phyloP scores from a whole-genome alignment of 2,329 filamentous ascomycete species.

The Annulohypoxylon truncatum region DNA sequence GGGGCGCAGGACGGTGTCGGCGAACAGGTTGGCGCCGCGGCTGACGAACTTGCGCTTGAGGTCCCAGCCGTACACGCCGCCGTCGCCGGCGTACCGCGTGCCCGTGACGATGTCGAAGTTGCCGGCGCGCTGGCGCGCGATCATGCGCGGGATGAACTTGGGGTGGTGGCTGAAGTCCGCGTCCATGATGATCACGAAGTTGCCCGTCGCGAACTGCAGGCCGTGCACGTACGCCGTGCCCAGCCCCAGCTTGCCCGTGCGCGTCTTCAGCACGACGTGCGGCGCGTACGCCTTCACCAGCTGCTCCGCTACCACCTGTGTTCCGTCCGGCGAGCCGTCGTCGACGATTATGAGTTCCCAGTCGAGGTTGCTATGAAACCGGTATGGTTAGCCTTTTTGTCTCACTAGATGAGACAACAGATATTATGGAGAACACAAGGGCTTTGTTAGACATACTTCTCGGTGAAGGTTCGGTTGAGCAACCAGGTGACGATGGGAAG shows the following conservation, averaged over 20 bases:
- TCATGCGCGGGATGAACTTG: constrained; percentile 98
- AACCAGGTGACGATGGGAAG: constrained; percentile 96
- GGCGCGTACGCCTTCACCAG: constrained; percentile 86
- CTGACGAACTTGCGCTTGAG: constrained; percentile 88
- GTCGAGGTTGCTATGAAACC: constrained; percentile 78
- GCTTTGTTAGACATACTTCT: constrained; percentile 73
- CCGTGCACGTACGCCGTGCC: constrained; percentile 97
- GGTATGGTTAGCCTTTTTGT: constrained; percentile 34
- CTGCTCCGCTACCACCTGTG: constrained; percentile 88
- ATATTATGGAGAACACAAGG: background rate
- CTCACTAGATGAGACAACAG: background rate
- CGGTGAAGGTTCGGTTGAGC: constrained; percentile 89
- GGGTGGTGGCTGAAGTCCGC: constrained; percentile 99
- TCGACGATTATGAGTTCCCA: constrained; percentile 99
- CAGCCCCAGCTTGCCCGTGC: constrained; percentile 94
- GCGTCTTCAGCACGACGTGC: constrained; percentile 85
- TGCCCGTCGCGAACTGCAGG: constrained; percentile 87
- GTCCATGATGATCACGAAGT: constrained; percentile 99
- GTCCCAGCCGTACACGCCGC: constrained; percentile 97
- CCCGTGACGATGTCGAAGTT: constrained; percentile 98
- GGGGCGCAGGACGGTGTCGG: constrained; percentile 91
- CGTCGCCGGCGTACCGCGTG: constrained; percentile 89
- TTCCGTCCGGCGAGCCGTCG: constrained; percentile 96
- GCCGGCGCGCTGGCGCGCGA: constrained; percentile 77
- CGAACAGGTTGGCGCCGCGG: constrained; percentile 92